phyloP scores from a whole-genome alignment of 345 rosid genomes.

The Dimocarpus longan region DNA sequence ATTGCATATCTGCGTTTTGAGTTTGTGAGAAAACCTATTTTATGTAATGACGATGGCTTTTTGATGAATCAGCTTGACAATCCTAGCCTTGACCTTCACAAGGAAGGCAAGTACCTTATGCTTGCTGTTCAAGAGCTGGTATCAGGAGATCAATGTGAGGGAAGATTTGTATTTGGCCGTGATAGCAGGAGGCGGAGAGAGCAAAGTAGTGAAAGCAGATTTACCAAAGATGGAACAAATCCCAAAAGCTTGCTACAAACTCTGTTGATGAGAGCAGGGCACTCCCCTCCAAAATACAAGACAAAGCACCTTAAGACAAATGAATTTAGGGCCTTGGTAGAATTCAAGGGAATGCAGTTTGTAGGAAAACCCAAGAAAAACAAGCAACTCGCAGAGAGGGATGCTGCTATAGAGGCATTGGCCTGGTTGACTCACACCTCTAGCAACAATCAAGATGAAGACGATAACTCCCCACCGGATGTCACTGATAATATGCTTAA shows the following conservation, averaged over 20 bases:
- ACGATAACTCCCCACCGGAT: conserved; percentile 59
- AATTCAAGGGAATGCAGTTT: conserved; percentile 97
- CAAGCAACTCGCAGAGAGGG: conserved; percentile 95
- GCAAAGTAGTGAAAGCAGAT: conserved; percentile 49
- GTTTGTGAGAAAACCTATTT: background rate
- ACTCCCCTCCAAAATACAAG: conserved; percentile 96
- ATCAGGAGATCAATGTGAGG: conserved; percentile 93
- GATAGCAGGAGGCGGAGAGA: conserved; percentile 61
- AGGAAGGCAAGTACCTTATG: conserved; percentile 90
- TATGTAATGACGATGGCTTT: conserved; percentile 5
- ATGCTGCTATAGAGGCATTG: conserved; percentile 93
- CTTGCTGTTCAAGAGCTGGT: conserved; percentile 92
- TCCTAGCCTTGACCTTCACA: conserved; percentile 70
- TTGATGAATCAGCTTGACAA: conserved; percentile 67
- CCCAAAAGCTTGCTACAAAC: conserved; percentile 96
- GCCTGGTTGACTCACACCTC: conserved; percentile 96
- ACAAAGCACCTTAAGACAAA: conserved; percentile 91
- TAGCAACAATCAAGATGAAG: conserved; percentile 38
- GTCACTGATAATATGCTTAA: conserved; percentile 97
- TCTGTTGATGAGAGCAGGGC: conserved; percentile 92
- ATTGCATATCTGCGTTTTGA: background rate
- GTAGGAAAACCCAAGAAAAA: conserved; percentile 91
- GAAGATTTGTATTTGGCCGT: conserved; percentile 94
- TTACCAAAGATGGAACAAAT: conserved; percentile 82
- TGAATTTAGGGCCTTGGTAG: conserved; percentile 90